phyloP scores from a whole-genome alignment of 768 basidiomycete genomes.

The Obba rivulosa region DNA sequence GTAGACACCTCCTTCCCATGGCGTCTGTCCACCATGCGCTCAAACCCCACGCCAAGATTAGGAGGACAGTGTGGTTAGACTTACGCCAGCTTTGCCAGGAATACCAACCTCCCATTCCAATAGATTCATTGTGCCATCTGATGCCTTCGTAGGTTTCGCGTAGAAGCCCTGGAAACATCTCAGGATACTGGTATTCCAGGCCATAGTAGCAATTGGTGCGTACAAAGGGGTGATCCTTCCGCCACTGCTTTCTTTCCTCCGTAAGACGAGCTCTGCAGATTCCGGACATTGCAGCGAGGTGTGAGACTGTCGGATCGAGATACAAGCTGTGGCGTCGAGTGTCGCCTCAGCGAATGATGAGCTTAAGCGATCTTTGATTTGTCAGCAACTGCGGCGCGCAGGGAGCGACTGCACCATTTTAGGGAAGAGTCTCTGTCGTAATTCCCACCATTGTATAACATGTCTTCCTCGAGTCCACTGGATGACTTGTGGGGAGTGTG shows the following conservation, averaged over 20 bases:
- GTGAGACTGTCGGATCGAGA: not conserved
- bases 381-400: too few species aligned
- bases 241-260: constrained; percentile 98
- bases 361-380: too few species aligned
- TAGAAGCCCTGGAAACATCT: constrained; percentile 76
- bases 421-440: too few species aligned
- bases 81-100: constrained; percentile 83
- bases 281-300: constrained; percentile 62
- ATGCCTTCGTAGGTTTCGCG: constrained; percentile 84
- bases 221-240: constrained; percentile 98
- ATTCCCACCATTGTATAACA: too few species aligned
- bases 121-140: constrained; percentile 93
- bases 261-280: constrained; percentile 90
- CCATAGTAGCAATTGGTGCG: constrained; percentile 29
- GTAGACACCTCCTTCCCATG: constrained; percentile 96
- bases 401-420: too few species aligned
- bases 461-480: too few species aligned
- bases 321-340: too few species aligned
- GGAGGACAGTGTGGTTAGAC: constrained; percentile 26
- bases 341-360: too few species aligned
- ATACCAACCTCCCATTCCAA: constrained; percentile 99
- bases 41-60: constrained; percentile 16
- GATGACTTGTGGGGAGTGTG: too few species aligned
- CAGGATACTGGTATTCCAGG: not conserved
- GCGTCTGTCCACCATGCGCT: constrained; percentile 53